Evolutionary conservation across 2,329 filamentous ascomycete genomes (phyloP).

Genomic region (Aspergillus awamori): DNA sequence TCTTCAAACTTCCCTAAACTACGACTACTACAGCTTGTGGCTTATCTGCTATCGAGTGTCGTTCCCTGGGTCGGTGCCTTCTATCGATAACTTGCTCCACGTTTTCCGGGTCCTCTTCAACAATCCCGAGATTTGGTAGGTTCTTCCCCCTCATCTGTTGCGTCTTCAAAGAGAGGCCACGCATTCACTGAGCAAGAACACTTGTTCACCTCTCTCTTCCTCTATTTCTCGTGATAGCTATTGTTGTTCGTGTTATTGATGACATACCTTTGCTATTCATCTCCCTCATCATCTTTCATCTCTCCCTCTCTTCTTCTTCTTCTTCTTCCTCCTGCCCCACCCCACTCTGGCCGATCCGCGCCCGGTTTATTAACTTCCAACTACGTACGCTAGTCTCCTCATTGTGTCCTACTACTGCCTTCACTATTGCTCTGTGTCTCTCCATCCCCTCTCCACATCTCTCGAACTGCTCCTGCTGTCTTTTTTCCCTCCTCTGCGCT

Average conservation of each 20-base stretch:
- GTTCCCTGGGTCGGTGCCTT: conserved; percentile 2
- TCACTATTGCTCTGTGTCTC: conserved; percentile 17
- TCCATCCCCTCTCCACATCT: conserved; percentile 24
- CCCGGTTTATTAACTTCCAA: conserved; percentile 25
- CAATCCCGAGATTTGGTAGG: background rate
- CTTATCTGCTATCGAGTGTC: conserved; percentile 5
- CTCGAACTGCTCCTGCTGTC: conserved; percentile 5
- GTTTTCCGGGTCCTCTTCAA: background rate
- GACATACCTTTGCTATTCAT: background rate
- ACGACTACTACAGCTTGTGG: background rate
- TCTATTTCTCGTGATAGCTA: too few species aligned
- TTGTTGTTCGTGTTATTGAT: background rate
- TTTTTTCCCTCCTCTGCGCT: conserved; percentile 6
- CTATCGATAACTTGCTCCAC: conserved; percentile 7
- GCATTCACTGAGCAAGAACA: background rate
- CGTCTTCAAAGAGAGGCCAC: background rate
- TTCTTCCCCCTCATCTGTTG: background rate
- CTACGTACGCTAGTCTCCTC: conserved; percentile 16
- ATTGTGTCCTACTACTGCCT: conserved; percentile 9
- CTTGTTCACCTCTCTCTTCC: too few species aligned
- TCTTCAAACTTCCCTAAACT: background rate
- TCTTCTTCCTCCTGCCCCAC: conserved; percentile 18
- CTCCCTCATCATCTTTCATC: background rate
- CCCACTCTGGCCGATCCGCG: conserved; percentile 21
- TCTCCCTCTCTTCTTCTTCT: background rate